Evolutionary conservation across 2,329 filamentous ascomycete genomes (phyloP), one percentile per base, ranked within the genome.

Genomic region (Ceratocystis huliohia): DNA sequence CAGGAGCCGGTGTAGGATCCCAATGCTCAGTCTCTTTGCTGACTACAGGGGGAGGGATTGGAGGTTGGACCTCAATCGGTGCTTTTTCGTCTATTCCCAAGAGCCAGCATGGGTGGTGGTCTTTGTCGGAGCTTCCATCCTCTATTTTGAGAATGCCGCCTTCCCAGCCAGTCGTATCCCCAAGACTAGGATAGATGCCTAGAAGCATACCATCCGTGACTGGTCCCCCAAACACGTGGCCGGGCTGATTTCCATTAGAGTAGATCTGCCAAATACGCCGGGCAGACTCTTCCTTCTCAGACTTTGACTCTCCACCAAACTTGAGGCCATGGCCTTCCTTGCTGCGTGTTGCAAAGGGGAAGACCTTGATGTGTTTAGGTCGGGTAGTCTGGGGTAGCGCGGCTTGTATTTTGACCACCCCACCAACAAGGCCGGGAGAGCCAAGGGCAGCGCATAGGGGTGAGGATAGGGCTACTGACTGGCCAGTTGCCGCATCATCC

Each of bases 161-260:
- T 69, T 91, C 85, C 85, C 93, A 96, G 15, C 83, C 82, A 53
- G 81, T 79, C 3, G 78, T 81, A 64, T 74, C 78, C 70, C 76
- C 80, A n/a, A 81, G 77, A 25, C 77, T 84, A 67, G 81, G 79
- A 65, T 80, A 81, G 45, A 80, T 71, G 0, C 79, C 85, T 22
- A 99, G 76, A 15, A 96, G 76, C 77, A 93, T 88, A 1, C 93
- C 92, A 74, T 99, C 91, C 0, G 92, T 96, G 63, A 99, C 74
- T 4, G 94, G 91, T 0, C 94, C 94, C 66, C 88, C 84, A 1
- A 97, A 78, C 20, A 97, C 74, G n/a, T 64, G 64, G 3, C 66
- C 66, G 2, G 64, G 44, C 41, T 64, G 64, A 22, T 68, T 68
- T 5, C 64, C 64, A 1, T 88, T 85, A 22, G 84, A 83, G 70